Evolutionary conservation across 176 grass and related monocot genomes (phyloP).

Genomic region (Themeda triandra): DNA sequence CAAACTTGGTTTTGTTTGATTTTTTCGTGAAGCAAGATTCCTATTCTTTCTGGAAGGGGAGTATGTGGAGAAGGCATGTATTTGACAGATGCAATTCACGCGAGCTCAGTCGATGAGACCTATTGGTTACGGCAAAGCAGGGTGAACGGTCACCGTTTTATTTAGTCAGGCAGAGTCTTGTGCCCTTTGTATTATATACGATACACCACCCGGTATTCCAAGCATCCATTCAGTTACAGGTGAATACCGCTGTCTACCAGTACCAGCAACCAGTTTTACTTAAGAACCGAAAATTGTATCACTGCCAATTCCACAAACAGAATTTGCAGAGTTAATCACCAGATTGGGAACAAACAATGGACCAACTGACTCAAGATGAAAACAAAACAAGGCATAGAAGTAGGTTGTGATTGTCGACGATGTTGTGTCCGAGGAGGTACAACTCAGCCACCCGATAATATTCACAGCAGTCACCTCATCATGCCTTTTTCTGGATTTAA

Average conservation of each 20-base stretch:
- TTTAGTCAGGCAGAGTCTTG: background rate
- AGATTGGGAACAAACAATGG: conserved; percentile 39
- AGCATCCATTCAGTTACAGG: background rate
- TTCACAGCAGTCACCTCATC: conserved; percentile 39
- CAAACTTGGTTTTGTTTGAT: background rate
- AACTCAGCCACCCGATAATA: conserved; percentile 22
- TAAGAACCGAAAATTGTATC: background rate
- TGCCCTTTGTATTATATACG: background rate
- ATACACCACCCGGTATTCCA: background rate
- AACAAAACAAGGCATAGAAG: conserved; percentile 33
- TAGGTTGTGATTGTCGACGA: conserved; percentile 7
- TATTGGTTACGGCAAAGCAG: background rate
- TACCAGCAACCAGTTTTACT: background rate
- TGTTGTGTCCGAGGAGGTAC: conserved; percentile 7
- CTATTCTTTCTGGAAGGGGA: background rate
- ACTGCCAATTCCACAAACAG: background rate
- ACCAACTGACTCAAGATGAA: conserved; percentile 34
- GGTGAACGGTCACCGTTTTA: background rate
- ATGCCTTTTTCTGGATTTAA: conserved; percentile 45
- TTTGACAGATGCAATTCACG: background rate
- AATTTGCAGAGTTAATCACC: background rate
- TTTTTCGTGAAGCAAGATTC: background rate
- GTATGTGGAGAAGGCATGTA: background rate
- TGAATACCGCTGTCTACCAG: background rate
- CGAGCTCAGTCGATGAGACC: background rate